Base-by-base conservation (phyloP, 306 rosid genomes). In the Mimosa pudica region DNA sequence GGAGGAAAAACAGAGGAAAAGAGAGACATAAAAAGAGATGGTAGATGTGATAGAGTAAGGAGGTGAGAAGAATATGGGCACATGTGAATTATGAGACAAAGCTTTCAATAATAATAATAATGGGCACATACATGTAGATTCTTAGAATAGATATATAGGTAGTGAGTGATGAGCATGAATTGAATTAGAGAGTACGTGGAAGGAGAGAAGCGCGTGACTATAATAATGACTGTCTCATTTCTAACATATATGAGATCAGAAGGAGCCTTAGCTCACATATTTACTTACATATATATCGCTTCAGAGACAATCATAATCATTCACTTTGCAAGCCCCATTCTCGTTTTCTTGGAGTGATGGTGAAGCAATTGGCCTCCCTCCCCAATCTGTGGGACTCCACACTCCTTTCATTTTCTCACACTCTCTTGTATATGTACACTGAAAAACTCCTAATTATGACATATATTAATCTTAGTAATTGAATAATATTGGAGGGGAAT, bases 341-440 rank as follows among this genome's bases (percentile, higher is more conserved):
- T 68, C 72, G 5, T 16, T 69, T 54, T 5, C 38, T 45, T 82
- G 83, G 89, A 86, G 89, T 86, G 77, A 73, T 49, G 61, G 73
- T 80, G 12, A 86, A 86, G 86, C 84, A 77, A 82, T 16, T 82
- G 32, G 1, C 0, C 11, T 38, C 42, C 42, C 42, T 38, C 42
- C 42, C 42, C 52, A 9, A 4, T 48, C 3, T 48, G 16, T 48
- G 52, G 52, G 52, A 51, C 18, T 51, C 18, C 57, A n/a, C 57
- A 14, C 18, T 14, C n/a, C 57, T 52, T 5, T 52, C 58, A 52
- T 52, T 52, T 52, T 16, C 57, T 49, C 54, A 47, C 14, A 47
- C 52, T 48, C 52, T 12, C 7, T 49, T 10, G 5, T 49, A 1
- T 1, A 10, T 49, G 4, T 47, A 13, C 11, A 48, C 52, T 48